Evolutionary conservation across 2,329 filamentous ascomycete species (phyloP), one percentile per base, ranked within the genome.

Genomic region (Alternaria triticina): DNA sequence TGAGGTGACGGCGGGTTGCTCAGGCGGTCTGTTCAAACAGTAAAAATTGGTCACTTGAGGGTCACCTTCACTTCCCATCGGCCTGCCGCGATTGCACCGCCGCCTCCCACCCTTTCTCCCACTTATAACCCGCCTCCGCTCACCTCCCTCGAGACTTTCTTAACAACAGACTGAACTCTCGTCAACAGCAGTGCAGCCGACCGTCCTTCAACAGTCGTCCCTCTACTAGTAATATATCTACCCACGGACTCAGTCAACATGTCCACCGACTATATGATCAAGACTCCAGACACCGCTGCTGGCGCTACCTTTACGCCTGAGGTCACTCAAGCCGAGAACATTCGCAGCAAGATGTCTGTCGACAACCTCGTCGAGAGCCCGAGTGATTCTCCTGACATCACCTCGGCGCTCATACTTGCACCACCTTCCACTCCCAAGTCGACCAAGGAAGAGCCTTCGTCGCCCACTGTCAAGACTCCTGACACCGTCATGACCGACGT

Each of bases 101-200:
- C 25, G 59, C 28, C 43, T 30, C 36, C 59, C 27, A 15, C 54
- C 17, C 40, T 36, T 36, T 57, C n/a, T 54, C 54, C 17, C 12
- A 54, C 27, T 71, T 69, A 72, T 68, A 67, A 52, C 49, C 15
- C 20, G 17, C 70, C 50, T 65, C 61, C 64, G 68, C 75, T 61
- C 68, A 74, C 70, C 70, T 71, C 52, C 64, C 64, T 74, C 72
- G 52, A 75, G 72, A 77, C 64, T 54, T 66, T 23, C 64, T 63
- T 49, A 27, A 59, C 56, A 54, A 30, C 56, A 61, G 9, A 57
- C 56, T 20, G 23, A 28, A 46, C 57, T 45, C 28, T 28, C 55
- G 7, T 51, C 46, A 54, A 52, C 36, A 17, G 13, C 33, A 45
- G 23, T 30, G 15, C 44, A 44, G 12, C n/a, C 40, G 9, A 56